A percentile compares a stretch with the other conserved stretches of the same genome.
These are phyloP conservation scores for Penicillium dipodomyicola DNA, from an alignment of 495 filamentous ascomycete genomes.

Conservation along the genomic window DNA sequence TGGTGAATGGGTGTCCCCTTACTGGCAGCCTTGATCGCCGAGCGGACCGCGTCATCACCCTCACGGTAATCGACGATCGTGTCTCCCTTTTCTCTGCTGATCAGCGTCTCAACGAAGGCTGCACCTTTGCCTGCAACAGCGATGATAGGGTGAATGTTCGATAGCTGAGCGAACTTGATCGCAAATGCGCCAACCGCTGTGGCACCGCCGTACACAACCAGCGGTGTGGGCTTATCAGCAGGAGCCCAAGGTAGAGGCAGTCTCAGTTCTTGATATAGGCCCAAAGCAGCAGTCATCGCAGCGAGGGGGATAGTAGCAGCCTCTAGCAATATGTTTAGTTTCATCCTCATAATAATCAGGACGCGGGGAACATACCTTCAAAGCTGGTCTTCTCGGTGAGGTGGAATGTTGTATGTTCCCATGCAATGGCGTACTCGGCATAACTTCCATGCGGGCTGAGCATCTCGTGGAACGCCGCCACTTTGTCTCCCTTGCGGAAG, in stretches of 20 bases:
- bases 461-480: constrained; percentile 69
- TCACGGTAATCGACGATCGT: constrained; percentile 67
- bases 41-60: constrained; percentile 25
- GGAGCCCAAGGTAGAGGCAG: constrained; percentile 66
- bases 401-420: constrained; percentile 66
- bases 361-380: constrained; percentile 49
- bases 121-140: constrained; percentile 60
- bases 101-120: constrained; percentile 55
- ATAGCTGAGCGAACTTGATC: constrained; percentile 62
- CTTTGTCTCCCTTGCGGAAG: constrained; percentile 66
- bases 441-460: constrained; percentile 55
- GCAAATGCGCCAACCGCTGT: constrained; percentile 67
- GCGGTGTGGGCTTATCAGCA: constrained; percentile 43
- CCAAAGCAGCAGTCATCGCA: constrained; percentile 69
- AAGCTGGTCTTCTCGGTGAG: constrained; percentile 62
- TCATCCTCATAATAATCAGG: too few relatives aligned
- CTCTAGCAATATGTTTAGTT: constrained; percentile 35
- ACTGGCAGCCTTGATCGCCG: constrained; percentile 25
- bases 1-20: constrained; percentile 32
- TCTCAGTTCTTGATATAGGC: constrained; percentile 54
- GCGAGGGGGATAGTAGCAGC: constrained; percentile 71
- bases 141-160: constrained; percentile 74
- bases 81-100: constrained; percentile 66
- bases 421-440: constrained; percentile 69
- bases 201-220: constrained; percentile 67